Conservation (phyloP, 148 eudicot species). For the Selenicereus undatus region DNA sequence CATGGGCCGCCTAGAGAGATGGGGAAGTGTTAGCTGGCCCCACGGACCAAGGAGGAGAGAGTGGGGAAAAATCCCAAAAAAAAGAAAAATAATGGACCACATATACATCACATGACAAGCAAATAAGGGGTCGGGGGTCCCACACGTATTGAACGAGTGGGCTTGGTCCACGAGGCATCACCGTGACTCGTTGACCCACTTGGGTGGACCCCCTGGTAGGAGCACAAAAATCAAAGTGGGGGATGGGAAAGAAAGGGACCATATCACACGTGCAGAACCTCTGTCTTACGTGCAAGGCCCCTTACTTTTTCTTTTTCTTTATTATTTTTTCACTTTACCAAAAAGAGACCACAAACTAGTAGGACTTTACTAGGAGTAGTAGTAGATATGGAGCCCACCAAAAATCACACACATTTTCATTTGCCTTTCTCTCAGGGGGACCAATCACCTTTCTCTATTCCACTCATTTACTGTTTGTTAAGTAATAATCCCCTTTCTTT, state of each 20-base stretch:
- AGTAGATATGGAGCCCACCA: slow-evolving; percentile 27
- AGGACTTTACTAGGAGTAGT: not conserved
- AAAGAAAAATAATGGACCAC: not conserved
- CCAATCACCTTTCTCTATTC: slow-evolving; percentile 3
- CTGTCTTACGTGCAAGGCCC: slow-evolving; percentile 23
- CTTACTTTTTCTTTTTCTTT: not conserved
- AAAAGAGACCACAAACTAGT: slow-evolving; percentile 19
- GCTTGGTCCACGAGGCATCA: slow-evolving; percentile 36
- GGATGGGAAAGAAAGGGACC: slow-evolving; percentile 13
- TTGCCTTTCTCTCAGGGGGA: slow-evolving; percentile 11
- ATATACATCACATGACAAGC: not conserved
- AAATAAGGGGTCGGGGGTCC: not conserved
- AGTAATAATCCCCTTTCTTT: not conserved
- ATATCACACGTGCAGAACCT: slow-evolving; percentile 31
- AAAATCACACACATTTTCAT: slow-evolving; percentile 9
- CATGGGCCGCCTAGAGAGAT: slow-evolving; percentile 17
- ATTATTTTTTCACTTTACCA: slow-evolving; percentile 1
- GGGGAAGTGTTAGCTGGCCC: slow-evolving; percentile 19
- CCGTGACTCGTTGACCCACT: slow-evolving; percentile 19
- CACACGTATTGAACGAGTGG: slow-evolving; percentile 21
- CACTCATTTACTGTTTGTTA: not conserved
- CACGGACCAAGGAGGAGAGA: slow-evolving; percentile 4
- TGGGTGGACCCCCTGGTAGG: slow-evolving; percentile 15
- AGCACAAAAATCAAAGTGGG: slow-evolving; percentile 28
- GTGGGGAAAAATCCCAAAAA: no score